These are phyloP conservation scores for Starmerella floricola DNA, from an alignment of 805 yeast species.

Conservation along the genomic window DNA sequence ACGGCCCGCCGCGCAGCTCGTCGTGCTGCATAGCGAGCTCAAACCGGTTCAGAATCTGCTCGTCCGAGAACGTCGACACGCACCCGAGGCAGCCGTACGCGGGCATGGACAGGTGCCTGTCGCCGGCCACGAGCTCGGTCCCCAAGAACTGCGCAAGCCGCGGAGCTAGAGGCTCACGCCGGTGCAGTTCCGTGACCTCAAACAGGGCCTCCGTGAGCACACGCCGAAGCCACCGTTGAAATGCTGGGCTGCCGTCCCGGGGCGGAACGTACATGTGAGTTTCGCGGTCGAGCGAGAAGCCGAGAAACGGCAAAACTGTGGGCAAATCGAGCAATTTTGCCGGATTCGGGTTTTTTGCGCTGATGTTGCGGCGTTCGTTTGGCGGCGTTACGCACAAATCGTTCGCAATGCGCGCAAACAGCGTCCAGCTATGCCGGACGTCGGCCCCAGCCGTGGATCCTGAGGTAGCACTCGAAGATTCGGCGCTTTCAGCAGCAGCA, in stretches of 20 bases:
- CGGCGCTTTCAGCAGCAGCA: neutral
- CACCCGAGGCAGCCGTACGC: slow-evolving; percentile 20
- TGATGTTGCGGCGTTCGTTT: slow-evolving; percentile 3
- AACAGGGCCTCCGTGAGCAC: slow-evolving; percentile 11
- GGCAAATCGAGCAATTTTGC: slow-evolving; percentile 10
- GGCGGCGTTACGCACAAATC: slow-evolving; percentile 10
- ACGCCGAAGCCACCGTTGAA: slow-evolving; percentile 9
- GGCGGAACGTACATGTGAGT: slow-evolving; percentile 14
- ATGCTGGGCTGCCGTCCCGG: neutral
- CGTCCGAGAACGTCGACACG: slow-evolving; percentile 30
- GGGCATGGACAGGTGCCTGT: slow-evolving; percentile 11
- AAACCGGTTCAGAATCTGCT: slow-evolving; percentile 38
- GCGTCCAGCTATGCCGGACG: slow-evolving; percentile 2
- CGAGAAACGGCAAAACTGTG: slow-evolving; percentile 20
- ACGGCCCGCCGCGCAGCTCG: slow-evolving; percentile 33
- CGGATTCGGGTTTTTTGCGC: slow-evolving; percentile 1
- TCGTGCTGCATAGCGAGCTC: slow-evolving; percentile 35
- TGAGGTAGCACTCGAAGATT: neutral
- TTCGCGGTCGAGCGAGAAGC: slow-evolving; percentile 19
- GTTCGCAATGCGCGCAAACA: slow-evolving; percentile 9
- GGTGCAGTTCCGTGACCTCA: neutral
- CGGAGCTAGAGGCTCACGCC: slow-evolving; percentile 5
- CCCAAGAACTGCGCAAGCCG: slow-evolving; percentile 5
- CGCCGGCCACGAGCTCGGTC: neutral
- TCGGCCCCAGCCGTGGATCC: neutral